Conservation (phyloP, 2,329 filamentous ascomycete genomes). For the Trichoderma atrobrunneum region DNA sequence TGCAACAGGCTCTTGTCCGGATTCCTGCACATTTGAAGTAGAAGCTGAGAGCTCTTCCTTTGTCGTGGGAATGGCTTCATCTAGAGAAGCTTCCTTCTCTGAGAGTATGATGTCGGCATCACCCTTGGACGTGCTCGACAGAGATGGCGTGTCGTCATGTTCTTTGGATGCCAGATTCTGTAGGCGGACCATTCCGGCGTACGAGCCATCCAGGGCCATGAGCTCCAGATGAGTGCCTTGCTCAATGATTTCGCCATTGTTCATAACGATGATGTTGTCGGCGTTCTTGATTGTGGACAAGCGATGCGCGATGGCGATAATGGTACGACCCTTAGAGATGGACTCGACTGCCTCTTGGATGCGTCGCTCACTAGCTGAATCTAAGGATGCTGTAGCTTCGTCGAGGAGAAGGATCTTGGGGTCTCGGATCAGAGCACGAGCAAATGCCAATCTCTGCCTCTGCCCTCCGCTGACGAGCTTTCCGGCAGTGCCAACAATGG, state of each 20-base stretch:
- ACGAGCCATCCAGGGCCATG: conserved; percentile 49
- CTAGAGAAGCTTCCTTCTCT: conserved; percentile 39
- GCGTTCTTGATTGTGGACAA: conserved; percentile 61
- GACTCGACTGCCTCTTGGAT: conserved; percentile 50
- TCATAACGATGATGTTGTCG: conserved; percentile 65
- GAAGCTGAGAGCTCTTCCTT: conserved; percentile 33
- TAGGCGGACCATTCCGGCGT: conserved; percentile 50
- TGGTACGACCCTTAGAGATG: conserved; percentile 54
- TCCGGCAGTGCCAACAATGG: conserved; percentile 52
- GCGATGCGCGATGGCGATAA: conserved; percentile 64
- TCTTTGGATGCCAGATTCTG: conserved; percentile 38
- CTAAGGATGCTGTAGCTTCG: conserved; percentile 60
- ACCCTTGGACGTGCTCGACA: conserved; percentile 31
- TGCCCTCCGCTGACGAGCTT: conserved; percentile 59
- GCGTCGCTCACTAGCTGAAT: conserved; percentile 54
- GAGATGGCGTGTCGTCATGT: conserved; percentile 30
- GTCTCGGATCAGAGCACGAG: conserved; percentile 55
- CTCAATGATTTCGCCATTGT: conserved; percentile 55
- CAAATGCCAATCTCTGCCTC: conserved; percentile 58
- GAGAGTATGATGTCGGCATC: conserved; percentile 43
- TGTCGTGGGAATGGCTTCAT: conserved; percentile 35
- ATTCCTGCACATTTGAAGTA: background rate
- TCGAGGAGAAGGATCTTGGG: conserved; percentile 59
- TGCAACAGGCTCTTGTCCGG: conserved; percentile 26
- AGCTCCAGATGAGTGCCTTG: conserved; percentile 62